A percentile compares a stretch with the other conserved stretches of the same genome.
Conservation (phyloP, 345 rosid genomes). For the Citrus australasica region DNA sequence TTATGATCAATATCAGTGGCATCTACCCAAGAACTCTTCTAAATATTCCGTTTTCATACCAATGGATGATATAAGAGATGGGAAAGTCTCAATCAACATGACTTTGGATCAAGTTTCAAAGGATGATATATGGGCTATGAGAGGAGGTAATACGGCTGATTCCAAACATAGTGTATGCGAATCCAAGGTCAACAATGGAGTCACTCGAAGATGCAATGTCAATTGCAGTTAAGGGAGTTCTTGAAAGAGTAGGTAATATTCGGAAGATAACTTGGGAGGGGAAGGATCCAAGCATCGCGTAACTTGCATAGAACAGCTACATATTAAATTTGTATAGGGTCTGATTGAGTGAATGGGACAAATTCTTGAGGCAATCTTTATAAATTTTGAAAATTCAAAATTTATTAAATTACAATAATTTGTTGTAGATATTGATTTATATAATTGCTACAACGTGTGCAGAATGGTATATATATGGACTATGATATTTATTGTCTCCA, state of each 20-base stretch:
- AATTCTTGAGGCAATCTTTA: background rate
- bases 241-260: slow-evolving; percentile 26
- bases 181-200: slow-evolving; percentile 20
- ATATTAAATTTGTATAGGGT: background rate
- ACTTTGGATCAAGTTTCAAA: slow-evolving; percentile 26
- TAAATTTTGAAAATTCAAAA: too few relatives aligned
- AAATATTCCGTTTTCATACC: slow-evolving; percentile 50
- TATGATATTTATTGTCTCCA: too few relatives aligned
- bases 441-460: too few relatives aligned
- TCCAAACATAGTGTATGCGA: slow-evolving; percentile 47
- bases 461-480: too few relatives aligned
- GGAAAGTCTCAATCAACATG: slow-evolving; percentile 22
- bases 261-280: slow-evolving; percentile 23
- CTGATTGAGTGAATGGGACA: background rate
- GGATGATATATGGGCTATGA: slow-evolving; percentile 29
- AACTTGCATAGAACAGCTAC: slow-evolving; percentile 13
- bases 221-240: slow-evolving; percentile 36
- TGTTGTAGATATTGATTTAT: too few relatives aligned
- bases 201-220: slow-evolving; percentile 48
- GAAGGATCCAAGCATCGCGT: slow-evolving; percentile 21
- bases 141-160: slow-evolving; percentile 42
- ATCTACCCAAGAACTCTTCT: slow-evolving; percentile 31
- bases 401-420: too few relatives aligned
- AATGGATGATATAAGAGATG: slow-evolving; percentile 19
- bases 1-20: slow-evolving; percentile 52